A percentile compares a stretch with the other conserved stretches of the same genome.
phyloP scores from a whole-genome alignment of 2,329 filamentous ascomycete genomes.

The Colletotrichum cordylinicola region DNA sequence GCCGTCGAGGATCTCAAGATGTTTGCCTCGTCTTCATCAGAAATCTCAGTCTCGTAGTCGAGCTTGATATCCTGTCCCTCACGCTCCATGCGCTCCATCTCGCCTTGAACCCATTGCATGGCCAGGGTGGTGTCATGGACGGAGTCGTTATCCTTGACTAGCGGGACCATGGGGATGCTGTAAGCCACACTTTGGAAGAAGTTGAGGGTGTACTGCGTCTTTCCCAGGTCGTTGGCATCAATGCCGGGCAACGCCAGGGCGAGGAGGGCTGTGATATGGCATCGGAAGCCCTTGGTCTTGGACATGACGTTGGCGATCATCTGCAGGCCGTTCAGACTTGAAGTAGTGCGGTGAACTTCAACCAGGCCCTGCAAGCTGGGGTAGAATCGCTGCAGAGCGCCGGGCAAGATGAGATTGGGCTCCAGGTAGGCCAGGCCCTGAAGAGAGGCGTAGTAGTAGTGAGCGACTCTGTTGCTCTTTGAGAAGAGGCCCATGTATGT shows the following conservation, averaged over 20 bases:
- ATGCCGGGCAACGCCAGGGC: conserved; percentile 93
- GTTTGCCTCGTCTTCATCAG: conserved; percentile 83
- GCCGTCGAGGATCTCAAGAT: conserved; percentile 94
- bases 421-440: conserved; percentile 91
- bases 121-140: conserved; percentile 79
- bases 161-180: conserved; percentile 89
- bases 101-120: conserved; percentile 90
- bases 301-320: conserved; percentile 92
- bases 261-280: conserved; percentile 93
- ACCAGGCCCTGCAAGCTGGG: conserved; percentile 96
- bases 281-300: conserved; percentile 92
- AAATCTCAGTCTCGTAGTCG: conserved; percentile 82
- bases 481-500: conserved; percentile 98
- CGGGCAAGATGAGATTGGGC: conserved; percentile 88
- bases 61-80: conserved; percentile 86
- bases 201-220: conserved; percentile 91
- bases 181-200: conserved; percentile 97
- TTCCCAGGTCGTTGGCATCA: conserved; percentile 96
- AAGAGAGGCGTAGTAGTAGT: conserved; percentile 87
- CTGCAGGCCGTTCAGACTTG: conserved; percentile 89
- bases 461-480: conserved; percentile 91
- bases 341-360: conserved; percentile 95
- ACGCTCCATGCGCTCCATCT: conserved; percentile 90
- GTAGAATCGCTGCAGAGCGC: conserved; percentile 94
- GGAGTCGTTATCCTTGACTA: conserved; percentile 72